Percentiles rank a stretch among this genome's conserved stretches.
These are phyloP conservation scores for Crotalaria pallida DNA, from an alignment of 306 rosid genomes.

Conservation along the genomic window DNA sequence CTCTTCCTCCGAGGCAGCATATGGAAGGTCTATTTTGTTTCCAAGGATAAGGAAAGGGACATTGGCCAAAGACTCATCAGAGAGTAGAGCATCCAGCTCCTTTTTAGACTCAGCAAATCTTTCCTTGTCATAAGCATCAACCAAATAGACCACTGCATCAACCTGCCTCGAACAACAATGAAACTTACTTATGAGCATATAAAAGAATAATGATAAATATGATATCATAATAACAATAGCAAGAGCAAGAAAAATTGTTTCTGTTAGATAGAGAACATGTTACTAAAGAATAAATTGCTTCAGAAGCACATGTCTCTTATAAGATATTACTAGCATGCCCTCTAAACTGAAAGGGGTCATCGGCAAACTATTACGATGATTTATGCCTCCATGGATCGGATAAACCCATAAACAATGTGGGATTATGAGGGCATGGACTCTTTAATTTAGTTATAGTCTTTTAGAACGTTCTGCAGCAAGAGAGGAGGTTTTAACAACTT, in stretches of 20 bases:
- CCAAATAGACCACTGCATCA: constrained; percentile 82
- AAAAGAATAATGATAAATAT: not conserved
- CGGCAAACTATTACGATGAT: constrained; percentile 29
- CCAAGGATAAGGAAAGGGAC: constrained; percentile 85
- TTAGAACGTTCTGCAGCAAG: not conserved
- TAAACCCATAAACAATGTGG: constrained; percentile 24
- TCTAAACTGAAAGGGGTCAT: constrained; percentile 35
- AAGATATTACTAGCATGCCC: constrained; percentile 37
- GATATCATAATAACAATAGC: too few species aligned
- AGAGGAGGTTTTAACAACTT: not conserved
- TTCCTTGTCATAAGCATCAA: constrained; percentile 78
- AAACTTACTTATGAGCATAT: not conserved
- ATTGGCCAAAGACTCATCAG: constrained; percentile 61
- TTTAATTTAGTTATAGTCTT: not conserved
- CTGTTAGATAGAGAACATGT: not conserved
- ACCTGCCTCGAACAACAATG: constrained; percentile 40
- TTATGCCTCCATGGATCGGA: constrained; percentile 49
- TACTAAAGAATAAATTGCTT: not conserved
- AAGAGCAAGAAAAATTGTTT: not conserved
- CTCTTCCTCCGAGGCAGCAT: constrained; percentile 88
- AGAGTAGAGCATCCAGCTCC: constrained; percentile 81
- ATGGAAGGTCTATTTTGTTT: constrained; percentile 76
- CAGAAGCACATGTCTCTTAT: constrained; percentile 2
- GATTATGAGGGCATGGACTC: constrained; percentile 32
- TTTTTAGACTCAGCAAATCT: constrained; percentile 74